Conservation (phyloP, 768 basidiomycete species). For the Agaricus subrufescens region DNA sequence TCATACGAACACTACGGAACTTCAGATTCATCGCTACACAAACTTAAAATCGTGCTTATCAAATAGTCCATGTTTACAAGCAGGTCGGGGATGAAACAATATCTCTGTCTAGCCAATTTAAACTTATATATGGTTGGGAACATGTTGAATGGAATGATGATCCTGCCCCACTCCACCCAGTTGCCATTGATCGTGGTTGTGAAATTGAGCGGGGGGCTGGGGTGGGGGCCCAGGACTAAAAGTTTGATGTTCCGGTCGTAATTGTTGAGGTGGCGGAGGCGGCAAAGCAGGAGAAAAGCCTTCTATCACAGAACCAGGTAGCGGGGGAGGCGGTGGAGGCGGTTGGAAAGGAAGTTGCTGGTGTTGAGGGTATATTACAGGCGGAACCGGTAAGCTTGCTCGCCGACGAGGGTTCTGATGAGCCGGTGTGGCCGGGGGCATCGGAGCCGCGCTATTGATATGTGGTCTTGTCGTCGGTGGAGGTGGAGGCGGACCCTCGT, state of each 20-base stretch:
- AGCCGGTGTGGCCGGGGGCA: conserved; percentile 26
- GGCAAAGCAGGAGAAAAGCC: conserved; percentile 23
- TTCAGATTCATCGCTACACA: background rate
- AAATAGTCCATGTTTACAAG: conserved; percentile 5
- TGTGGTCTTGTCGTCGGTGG: conserved; percentile 14
- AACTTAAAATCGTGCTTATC: background rate
- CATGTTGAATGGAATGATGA: background rate
- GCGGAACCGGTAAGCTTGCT: conserved; percentile 47
- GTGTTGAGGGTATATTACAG: conserved; percentile 33
- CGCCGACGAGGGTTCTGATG: conserved; percentile 13
- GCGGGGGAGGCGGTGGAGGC: conserved; percentile 34
- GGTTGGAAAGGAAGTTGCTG: conserved; percentile 26
- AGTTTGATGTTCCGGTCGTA: background rate
- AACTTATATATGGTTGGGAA: conserved; percentile 2
- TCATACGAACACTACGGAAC: background rate
- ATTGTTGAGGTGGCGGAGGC: conserved; percentile 16
- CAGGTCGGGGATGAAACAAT: background rate
- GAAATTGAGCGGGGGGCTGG: conserved; percentile 30
- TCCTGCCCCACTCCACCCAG: background rate
- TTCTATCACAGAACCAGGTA: conserved; percentile 17
- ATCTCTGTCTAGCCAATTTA: background rate
- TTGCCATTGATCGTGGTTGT: conserved; percentile 32
- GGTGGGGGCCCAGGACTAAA: conserved; percentile 25
- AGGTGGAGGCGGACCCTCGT: conserved; percentile 5
- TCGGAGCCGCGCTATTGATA: conserved; percentile 15